Conservation (phyloP, 768 basidiomycete genomes). For the Tricholoma sp. region DNA sequence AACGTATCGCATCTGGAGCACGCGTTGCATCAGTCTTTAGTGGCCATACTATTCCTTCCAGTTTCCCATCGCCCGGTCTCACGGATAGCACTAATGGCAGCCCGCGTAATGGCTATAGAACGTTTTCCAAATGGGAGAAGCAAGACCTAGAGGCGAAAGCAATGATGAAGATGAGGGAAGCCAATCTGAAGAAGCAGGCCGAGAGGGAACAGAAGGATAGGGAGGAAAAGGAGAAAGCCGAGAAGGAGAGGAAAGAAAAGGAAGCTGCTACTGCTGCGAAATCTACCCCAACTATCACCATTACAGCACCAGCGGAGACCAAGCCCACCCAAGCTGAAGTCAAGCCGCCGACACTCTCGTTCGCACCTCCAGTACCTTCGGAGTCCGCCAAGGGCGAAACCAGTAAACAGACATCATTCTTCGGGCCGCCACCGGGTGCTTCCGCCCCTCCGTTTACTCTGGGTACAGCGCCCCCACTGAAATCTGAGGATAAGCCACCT, state of each 20-base stretch:
- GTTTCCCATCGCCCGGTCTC: conserved; percentile 24
- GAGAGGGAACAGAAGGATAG: conserved; percentile 33
- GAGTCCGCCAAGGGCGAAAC: conserved; percentile 8
- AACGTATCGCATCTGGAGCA: conserved; percentile 36
- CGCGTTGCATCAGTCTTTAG: conserved; percentile 35
- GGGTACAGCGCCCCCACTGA: conserved; percentile 1
- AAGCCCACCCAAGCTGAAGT: conserved; percentile 17
- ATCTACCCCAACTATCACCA: conserved; percentile 22
- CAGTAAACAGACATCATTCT: conserved; percentile 2
- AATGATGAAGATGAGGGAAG: conserved; percentile 63
- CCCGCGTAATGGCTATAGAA: conserved; percentile 25
- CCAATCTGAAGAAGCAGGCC: conserved; percentile 40
- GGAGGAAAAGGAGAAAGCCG: conserved; percentile 31
- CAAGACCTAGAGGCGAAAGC: conserved; percentile 80
- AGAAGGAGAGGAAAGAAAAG: conserved; percentile 21
- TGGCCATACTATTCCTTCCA: conserved; percentile 8
- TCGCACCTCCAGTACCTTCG: conserved; percentile 13
- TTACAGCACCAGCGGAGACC: conserved; percentile 23
- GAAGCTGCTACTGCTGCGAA: conserved; percentile 14
- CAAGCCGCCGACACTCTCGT: conserved; percentile 16
- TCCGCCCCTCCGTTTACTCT: conserved; percentile 1
- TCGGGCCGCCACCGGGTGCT: conserved; percentile 1
- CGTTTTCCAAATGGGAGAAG: conserved; percentile 81
- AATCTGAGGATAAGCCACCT: conserved; percentile 6
- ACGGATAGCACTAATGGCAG: conserved; percentile 53